Evolutionary conservation across 768 basidiomycete genomes (phyloP), one percentile per base, ranked within the genome.

Genomic region (Lanmaoa rubissima): DNA sequence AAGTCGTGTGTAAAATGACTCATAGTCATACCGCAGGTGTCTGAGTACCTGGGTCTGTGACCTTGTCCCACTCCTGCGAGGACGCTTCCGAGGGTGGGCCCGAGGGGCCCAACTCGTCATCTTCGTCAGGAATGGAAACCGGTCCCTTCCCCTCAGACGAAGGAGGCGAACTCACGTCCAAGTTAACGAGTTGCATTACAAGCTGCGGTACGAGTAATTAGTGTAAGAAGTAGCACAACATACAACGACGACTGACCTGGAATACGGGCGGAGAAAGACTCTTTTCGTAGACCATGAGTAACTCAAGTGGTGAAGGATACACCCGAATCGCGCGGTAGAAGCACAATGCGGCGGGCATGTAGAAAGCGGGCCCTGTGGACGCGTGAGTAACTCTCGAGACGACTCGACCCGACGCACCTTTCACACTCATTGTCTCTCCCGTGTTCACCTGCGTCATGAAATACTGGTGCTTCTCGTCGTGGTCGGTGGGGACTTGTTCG

Each of bases 321-420:
- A 97, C 94, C 53, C 89, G 81, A 56, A 98, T 85, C 1, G 94
- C 95, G 48, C 93, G 84, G 82, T 87, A 99, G 83, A 98, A 98
- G 41, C 86, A 83, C 69, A 92, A 73, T 41, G 97, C 95, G 19
- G 95, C 87, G 12, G 86, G 81, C 28, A 98, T 79, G 68, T 88
- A 76, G 74, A 86, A 88, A 28, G 79, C 73, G 42, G 91, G 88
- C 38, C 95, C 96, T 97, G 59, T 26, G 24, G 53, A 51, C 47
- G 32, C n/a, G 50, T 60, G 14, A 57, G 47, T 10, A 39, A 48
- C 49, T 59, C 28, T 40, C 32, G 51, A 36, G 21, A 48, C 4
- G 46, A 39, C 6, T 38, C 28, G 13, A 35, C 12, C 16, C 21
- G 19, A 48, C 49, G 50, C 19, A 90, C 95, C 94, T 77, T 85